A percentile compares a stretch with the other conserved stretches of the same genome.
Conservation (phyloP, 1,139 yeast genomes). For the Yamadazyma blattariae region DNA sequence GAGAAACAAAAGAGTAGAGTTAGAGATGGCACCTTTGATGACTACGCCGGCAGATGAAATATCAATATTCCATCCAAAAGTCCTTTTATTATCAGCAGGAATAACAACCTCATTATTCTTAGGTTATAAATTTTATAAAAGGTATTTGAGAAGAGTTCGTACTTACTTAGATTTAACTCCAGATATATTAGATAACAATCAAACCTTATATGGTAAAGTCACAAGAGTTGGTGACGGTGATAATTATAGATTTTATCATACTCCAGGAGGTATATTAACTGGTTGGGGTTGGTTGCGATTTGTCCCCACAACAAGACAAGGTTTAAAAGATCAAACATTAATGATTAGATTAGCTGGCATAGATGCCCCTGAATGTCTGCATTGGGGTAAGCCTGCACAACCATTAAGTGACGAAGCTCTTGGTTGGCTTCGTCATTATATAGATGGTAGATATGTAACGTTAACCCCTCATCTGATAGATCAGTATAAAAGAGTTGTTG, state of each 20-base stretch:
- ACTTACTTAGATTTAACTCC: slow-evolving; percentile 41
- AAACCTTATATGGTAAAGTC: slow-evolving; percentile 66
- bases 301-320: slow-evolving; percentile 40
- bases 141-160: slow-evolving; percentile 33
- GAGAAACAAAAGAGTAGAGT: too few species aligned
- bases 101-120: slow-evolving; percentile 30
- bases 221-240: slow-evolving; percentile 97
- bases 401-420: slow-evolving; percentile 85
- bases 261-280: slow-evolving; percentile 82
- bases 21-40: slow-evolving; percentile 9
- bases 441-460: slow-evolving; percentile 65
- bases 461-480: slow-evolving; percentile 79
- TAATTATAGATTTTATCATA: slow-evolving; percentile 85
- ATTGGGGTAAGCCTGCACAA: slow-evolving; percentile 93
- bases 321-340: slow-evolving; percentile 55
- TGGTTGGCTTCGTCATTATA: slow-evolving; percentile 63
- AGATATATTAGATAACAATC: slow-evolving; percentile 29
- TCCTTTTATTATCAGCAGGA: slow-evolving; percentile 38
- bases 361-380: slow-evolving; percentile 97
- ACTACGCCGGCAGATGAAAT: slow-evolving; percentile 16
- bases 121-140: slow-evolving; percentile 29
- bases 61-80: slow-evolving; percentile 38
- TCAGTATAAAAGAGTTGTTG: slow-evolving; percentile 88
- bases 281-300: slow-evolving; percentile 94
- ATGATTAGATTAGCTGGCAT: slow-evolving; percentile 83